Evolutionary conservation across 2,329 filamentous ascomycete species (phyloP).

Genomic region (Botrytis sinoallii): DNA sequence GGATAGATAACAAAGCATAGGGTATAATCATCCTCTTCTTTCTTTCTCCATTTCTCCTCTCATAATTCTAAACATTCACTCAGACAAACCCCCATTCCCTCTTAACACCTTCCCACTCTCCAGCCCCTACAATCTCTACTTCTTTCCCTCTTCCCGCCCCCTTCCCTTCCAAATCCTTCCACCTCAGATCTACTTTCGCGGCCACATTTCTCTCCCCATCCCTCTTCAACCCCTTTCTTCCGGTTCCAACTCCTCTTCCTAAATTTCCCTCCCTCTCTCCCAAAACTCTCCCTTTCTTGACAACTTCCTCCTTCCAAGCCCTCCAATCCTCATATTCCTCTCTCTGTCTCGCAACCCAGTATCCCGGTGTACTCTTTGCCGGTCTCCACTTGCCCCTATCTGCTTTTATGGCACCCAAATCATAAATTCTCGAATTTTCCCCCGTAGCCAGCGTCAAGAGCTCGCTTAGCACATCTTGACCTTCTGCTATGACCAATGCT

Average conservation of each 20-base stretch:
- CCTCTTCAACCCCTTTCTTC: slow-evolving; percentile 21
- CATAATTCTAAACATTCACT: slow-evolving; percentile 5
- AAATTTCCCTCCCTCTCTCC: slow-evolving; percentile 31
- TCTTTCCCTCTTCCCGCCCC: slow-evolving; percentile 28
- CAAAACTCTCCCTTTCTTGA: slow-evolving; percentile 51
- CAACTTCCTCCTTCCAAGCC: slow-evolving; percentile 54
- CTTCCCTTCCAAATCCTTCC: slow-evolving; percentile 33
- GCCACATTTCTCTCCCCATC: slow-evolving; percentile 23
- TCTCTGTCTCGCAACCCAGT: slow-evolving; percentile 61
- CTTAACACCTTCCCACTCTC: slow-evolving; percentile 36
- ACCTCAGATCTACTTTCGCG: slow-evolving; percentile 32
- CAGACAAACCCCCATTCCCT: slow-evolving; percentile 36
- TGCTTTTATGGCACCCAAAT: slow-evolving; percentile 54
- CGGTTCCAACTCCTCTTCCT: slow-evolving; percentile 23
- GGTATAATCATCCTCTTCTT: slow-evolving; percentile 9
- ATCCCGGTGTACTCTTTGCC: slow-evolving; percentile 60
- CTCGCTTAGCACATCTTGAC: slow-evolving; percentile 61
- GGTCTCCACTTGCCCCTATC: slow-evolving; percentile 66
- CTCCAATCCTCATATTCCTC: slow-evolving; percentile 65
- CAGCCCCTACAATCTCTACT: slow-evolving; percentile 35
- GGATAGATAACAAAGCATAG: not conserved
- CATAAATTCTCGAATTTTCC: slow-evolving; percentile 51
- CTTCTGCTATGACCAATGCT: slow-evolving; percentile 56
- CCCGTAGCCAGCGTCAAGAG: slow-evolving; percentile 58
- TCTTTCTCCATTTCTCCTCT: not conserved